Evolutionary conservation across 345 rosid species (phyloP).

Genomic region (Melaleuca quinquenervia): DNA sequence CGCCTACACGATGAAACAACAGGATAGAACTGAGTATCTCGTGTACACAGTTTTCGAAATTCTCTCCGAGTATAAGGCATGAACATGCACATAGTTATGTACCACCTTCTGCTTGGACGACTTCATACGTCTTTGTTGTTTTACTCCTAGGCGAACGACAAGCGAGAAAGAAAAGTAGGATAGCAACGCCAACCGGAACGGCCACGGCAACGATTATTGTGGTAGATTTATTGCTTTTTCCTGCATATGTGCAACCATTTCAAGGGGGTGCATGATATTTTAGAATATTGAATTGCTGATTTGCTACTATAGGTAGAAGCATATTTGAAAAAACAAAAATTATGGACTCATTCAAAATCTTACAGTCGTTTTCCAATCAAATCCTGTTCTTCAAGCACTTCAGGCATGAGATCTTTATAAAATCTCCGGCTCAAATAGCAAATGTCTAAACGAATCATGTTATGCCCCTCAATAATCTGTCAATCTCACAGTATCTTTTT

Average conservation of each 20-base stretch:
- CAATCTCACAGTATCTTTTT: not conserved
- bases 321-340: not conserved
- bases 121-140: not conserved
- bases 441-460: not conserved
- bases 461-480: not conserved
- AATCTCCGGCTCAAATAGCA: not conserved
- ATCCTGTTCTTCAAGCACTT: not conserved
- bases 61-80: not conserved
- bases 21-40: not conserved
- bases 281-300: not conserved
- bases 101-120: constrained; percentile 1
- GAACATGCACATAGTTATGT: not conserved
- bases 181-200: not conserved
- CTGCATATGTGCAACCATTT: not conserved
- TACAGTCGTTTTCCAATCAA: not conserved
- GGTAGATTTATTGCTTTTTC: not conserved
- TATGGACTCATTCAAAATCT: not conserved
- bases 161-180: not conserved
- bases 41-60: not conserved
- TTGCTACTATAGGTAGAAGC: not conserved
- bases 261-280: not conserved
- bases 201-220: not conserved
- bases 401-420: not conserved
- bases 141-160: not conserved
- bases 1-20: constrained; percentile 5